Evolutionary conservation across 2,329 filamentous ascomycete genomes (phyloP).

Genomic region (Cladosporium sphaerospermum): DNA sequence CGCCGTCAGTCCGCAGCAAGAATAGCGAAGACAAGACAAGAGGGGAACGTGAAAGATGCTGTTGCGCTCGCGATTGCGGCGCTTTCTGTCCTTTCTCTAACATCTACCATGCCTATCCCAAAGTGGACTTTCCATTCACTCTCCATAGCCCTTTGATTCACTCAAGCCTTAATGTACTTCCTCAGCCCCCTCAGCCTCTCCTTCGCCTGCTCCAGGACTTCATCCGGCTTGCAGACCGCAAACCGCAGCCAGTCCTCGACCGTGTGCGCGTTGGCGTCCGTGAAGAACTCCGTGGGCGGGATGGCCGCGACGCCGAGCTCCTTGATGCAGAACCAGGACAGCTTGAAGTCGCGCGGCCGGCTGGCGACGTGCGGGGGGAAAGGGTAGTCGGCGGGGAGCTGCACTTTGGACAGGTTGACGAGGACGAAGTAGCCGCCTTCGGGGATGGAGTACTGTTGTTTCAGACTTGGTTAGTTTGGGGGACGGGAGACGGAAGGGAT

Average conservation of each 20-base stretch:
- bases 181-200: conserved; percentile 44
- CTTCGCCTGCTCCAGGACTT: conserved; percentile 54
- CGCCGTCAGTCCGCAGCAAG: no score
- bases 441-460: conserved; percentile 67
- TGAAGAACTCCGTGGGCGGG: conserved; percentile 96
- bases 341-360: conserved; percentile 86
- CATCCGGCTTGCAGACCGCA: conserved; percentile 92
- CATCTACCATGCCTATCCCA: no score
- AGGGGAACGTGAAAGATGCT: no score
- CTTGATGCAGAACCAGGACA: conserved; percentile 94
- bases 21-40: no score
- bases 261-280: conserved; percentile 71
- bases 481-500: not conserved
- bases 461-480: not conserved
- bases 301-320: conserved; percentile 94
- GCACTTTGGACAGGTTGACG: conserved; percentile 84
- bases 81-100: no score
- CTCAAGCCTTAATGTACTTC: conserved; percentile 38
- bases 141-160: no score
- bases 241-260: conserved; percentile 93
- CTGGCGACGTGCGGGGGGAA: conserved; percentile 85
- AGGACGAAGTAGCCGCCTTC: conserved; percentile 98
- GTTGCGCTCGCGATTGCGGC: no score
- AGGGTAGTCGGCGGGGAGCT: conserved; percentile 73
- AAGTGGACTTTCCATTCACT: no score